Conservation (phyloP, 2,329 filamentous ascomycete species). For the Grosmannia serpens region DNA sequence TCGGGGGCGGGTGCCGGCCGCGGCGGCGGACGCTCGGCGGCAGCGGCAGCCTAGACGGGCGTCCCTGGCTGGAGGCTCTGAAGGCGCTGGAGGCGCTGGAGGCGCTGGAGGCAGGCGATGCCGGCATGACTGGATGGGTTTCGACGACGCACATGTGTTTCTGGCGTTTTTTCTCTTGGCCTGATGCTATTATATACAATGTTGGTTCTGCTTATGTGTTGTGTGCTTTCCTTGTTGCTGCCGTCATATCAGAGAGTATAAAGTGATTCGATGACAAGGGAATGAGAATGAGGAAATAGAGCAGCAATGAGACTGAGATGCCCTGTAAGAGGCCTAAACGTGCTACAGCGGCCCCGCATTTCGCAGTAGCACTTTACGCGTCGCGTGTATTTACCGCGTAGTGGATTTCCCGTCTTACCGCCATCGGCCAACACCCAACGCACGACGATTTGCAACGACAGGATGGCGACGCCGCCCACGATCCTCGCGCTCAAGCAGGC, state of each 20-base stretch:
- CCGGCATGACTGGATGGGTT: not conserved
- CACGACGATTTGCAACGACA: not conserved
- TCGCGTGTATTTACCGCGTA: too few species aligned
- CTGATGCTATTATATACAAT: not conserved
- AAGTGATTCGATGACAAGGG: too few species aligned
- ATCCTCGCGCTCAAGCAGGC: conserved; percentile 51
- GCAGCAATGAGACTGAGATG: not conserved
- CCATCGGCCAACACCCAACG: not conserved
- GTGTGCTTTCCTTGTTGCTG: not conserved
- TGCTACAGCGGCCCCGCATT: too few species aligned
- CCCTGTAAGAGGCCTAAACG: too few species aligned
- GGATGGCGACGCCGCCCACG: conserved; percentile 31
- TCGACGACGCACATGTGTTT: not conserved
- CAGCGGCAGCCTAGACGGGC: conserved; percentile 1
- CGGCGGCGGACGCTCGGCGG: not conserved
- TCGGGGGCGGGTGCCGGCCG: not conserved
- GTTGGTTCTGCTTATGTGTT: conserved; percentile 1
- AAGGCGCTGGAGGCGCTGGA: too few species aligned
- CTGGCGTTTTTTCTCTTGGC: not conserved
- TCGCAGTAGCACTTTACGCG: too few species aligned
- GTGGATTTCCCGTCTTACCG: not conserved
- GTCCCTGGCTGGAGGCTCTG: too few species aligned
- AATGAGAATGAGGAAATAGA: too few species aligned
- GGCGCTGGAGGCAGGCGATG: too few species aligned
- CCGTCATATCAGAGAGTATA: not conserved